phyloP scores from a whole-genome alignment of 371 early-diverging fungal species.

The Smittium culicis region DNA sequence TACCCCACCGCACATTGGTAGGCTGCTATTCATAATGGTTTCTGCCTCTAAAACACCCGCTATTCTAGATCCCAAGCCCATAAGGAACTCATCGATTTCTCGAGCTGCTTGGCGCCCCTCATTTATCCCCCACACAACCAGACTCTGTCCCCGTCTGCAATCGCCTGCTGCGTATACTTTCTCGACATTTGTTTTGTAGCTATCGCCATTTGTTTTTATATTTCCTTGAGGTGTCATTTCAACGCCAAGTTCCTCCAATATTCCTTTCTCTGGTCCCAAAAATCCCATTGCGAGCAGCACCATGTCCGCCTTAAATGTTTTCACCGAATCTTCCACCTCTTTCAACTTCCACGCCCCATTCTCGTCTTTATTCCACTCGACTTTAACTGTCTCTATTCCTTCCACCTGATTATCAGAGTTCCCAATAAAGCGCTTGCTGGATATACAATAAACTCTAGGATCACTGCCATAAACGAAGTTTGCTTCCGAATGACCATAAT shows the following conservation, averaged over 20 bases:
- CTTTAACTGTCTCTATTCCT: conserved; percentile 85
- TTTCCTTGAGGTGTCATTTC: conserved; percentile 44
- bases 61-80: conserved; percentile 16
- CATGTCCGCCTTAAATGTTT: conserved; percentile 74
- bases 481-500: conserved; percentile 92
- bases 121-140: conserved; percentile 95
- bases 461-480: conserved; percentile 73
- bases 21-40: conserved; percentile 5
- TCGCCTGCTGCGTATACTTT: conserved; percentile 93
- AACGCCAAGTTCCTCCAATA: conserved; percentile 60
- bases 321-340: conserved; percentile 67
- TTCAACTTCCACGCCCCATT: conserved; percentile 75
- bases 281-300: conserved; percentile 93
- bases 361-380: conserved; percentile 78
- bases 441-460: conserved; percentile 84
- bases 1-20: conserved; percentile 26
- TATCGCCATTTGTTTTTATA: conserved; percentile 61
- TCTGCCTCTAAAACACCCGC: neutral
- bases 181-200: conserved; percentile 58
- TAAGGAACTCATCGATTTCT: conserved; percentile 71
- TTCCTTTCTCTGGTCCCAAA: conserved; percentile 80
- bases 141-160: conserved; percentile 85
- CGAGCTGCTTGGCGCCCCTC: conserved; percentile 92
- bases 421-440: conserved; percentile 86
- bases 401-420: conserved; percentile 54